Conservation (phyloP, 2,329 filamentous ascomycete genomes). For the Pseudomassariella vexata region DNA sequence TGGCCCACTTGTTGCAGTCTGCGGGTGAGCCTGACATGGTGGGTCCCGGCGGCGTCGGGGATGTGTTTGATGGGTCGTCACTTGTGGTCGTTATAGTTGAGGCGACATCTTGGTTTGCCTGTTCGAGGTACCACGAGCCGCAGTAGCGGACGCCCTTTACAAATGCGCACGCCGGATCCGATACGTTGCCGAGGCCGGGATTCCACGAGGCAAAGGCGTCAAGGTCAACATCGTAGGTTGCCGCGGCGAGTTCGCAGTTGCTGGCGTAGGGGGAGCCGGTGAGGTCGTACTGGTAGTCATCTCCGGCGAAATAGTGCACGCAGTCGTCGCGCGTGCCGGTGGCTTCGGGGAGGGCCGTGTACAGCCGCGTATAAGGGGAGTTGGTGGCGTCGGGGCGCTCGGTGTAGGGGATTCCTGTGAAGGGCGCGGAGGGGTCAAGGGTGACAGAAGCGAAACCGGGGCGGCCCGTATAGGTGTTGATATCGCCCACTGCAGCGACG, state of each 20-base stretch:
- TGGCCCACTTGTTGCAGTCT: slow-evolving; percentile 10
- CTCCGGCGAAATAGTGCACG: slow-evolving; percentile 6
- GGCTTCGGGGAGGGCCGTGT: slow-evolving; percentile 4
- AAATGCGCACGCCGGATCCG: slow-evolving; percentile 7
- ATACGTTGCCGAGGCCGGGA: slow-evolving; percentile 8
- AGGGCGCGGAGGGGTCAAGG: slow-evolving; percentile 6
- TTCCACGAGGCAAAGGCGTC: slow-evolving; percentile 12
- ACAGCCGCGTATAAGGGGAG: slow-evolving; percentile 5
- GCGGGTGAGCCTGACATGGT: slow-evolving; percentile 12
- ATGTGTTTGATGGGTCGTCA: background rate
- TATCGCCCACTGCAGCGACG: slow-evolving; percentile 17
- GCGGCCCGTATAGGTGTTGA: slow-evolving; percentile 9
- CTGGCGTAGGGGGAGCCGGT: slow-evolving; percentile 6
- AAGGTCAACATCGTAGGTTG: slow-evolving; percentile 8
- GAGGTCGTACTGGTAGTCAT: slow-evolving; percentile 8
- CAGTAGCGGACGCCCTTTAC: slow-evolving; percentile 7
- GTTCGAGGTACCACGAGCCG: slow-evolving; percentile 5
- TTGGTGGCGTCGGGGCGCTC: slow-evolving; percentile 9
- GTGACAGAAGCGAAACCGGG: slow-evolving; percentile 7
- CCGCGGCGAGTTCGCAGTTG: slow-evolving; percentile 11
- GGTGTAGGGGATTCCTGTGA: slow-evolving; percentile 9
- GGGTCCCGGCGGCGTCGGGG: slow-evolving; percentile 9
- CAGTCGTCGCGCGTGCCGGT: slow-evolving; percentile 9
- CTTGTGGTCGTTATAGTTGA: slow-evolving; percentile 3
- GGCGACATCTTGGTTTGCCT: background rate